These are phyloP conservation scores for Chaetomium tenue DNA, from an alignment of 495 filamentous ascomycete species.

Conservation along the genomic window DNA sequence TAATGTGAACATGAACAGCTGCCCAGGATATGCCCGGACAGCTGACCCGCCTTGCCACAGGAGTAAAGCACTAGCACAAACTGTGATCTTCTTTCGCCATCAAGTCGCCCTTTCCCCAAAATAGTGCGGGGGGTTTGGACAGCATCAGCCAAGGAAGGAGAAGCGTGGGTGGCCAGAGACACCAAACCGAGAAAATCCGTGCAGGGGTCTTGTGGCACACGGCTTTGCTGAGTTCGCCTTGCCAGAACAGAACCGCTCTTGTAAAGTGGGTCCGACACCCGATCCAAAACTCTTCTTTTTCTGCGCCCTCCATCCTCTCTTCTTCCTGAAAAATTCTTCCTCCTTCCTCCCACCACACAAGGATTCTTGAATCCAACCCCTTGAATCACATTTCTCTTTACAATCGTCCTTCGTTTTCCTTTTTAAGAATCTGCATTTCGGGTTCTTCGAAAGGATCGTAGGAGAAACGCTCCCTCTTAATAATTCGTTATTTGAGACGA, in stretches of 20 bases:
- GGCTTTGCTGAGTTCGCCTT: conserved; percentile 33
- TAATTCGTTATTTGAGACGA: conserved; percentile 31
- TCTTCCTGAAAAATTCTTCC: conserved; percentile 35
- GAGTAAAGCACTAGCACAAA: neutral
- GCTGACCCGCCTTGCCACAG: conserved; percentile 6
- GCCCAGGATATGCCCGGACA: neutral
- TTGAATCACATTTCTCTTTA: conserved; percentile 30
- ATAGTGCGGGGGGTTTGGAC: neutral
- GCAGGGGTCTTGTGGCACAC: conserved; percentile 19
- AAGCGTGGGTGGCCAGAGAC: conserved; percentile 20
- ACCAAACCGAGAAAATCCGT: conserved; percentile 14
- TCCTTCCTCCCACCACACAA: conserved; percentile 24
- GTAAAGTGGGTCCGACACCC: conserved; percentile 32
- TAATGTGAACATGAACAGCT: neutral
- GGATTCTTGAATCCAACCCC: conserved; percentile 42
- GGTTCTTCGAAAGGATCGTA: conserved; percentile 44
- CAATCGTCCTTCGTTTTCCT: conserved; percentile 40
- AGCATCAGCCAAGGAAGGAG: neutral
- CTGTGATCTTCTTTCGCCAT: neutral
- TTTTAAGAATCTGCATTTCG: conserved; percentile 38
- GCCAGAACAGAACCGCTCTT: conserved; percentile 34
- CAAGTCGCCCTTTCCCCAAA: conserved; percentile 11
- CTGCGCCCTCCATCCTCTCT: conserved; percentile 30
- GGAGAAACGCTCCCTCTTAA: conserved; percentile 39
- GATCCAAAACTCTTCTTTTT: conserved; percentile 41